phyloP scores from a whole-genome alignment of 2,329 filamentous ascomycete genomes.

The Elsinoe batatas region DNA sequence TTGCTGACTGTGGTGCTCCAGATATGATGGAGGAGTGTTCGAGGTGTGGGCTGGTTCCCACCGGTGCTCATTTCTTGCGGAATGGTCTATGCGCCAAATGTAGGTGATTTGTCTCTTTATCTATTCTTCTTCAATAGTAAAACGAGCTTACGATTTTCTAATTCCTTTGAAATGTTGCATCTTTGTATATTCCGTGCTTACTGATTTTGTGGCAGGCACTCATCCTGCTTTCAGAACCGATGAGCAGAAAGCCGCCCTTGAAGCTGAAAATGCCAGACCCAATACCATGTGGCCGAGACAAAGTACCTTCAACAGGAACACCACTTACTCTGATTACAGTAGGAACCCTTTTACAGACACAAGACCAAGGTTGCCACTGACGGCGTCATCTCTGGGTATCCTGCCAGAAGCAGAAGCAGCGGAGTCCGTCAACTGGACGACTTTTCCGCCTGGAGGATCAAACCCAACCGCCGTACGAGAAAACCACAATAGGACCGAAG shows the following conservation, averaged over 20 bases:
- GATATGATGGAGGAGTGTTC: constrained; percentile 9
- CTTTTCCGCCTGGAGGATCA: background rate
- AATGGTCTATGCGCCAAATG: constrained; percentile 5
- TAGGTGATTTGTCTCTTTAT: constrained; percentile 2
- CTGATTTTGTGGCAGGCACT: background rate
- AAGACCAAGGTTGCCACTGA: background rate
- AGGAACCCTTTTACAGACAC: constrained; percentile 4
- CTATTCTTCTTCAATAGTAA: background rate
- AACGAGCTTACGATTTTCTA: background rate
- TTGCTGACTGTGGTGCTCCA: constrained; percentile 7
- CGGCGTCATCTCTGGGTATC: background rate
- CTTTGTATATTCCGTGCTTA: background rate
- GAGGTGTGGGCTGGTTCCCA: constrained; percentile 6
- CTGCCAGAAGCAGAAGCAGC: background rate
- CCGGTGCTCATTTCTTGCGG: background rate
- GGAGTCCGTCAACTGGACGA: background rate
- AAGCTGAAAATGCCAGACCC: background rate
- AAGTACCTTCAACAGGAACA: background rate
- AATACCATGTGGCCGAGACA: constrained; percentile 1
- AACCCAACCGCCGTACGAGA: background rate
- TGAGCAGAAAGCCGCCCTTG: background rate
- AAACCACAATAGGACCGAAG: no score
- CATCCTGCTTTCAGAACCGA: background rate
- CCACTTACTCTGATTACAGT: background rate
- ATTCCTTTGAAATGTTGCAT: no score